Percentiles rank a stretch among this genome's conserved stretches.
Conservation (phyloP, 371 early-diverging fungal genomes). For the Mucor racemosus region DNA sequence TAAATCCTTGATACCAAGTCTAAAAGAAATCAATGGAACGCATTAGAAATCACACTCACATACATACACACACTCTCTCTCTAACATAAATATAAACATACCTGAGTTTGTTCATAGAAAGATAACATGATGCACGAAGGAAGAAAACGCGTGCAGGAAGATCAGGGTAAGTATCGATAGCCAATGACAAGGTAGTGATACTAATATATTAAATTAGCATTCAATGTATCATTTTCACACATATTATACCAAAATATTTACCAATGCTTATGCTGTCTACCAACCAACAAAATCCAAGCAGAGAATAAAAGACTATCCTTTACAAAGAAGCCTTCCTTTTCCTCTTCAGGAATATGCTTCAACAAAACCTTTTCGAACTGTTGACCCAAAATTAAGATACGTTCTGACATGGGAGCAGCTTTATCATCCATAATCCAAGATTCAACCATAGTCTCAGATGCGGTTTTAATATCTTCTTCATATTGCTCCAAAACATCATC, state of each 20-base stretch:
- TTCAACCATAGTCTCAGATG: slow-evolving; percentile 65
- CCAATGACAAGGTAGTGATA: slow-evolving; percentile 63
- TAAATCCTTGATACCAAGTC: slow-evolving; percentile 65
- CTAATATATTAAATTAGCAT: slow-evolving; percentile 23
- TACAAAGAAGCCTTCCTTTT: slow-evolving; percentile 57
- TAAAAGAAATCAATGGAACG: slow-evolving; percentile 4
- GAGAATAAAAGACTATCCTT: slow-evolving; percentile 54
- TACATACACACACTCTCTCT: neutral
- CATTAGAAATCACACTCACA: neutral
- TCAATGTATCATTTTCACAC: neutral
- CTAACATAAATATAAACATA: slow-evolving; percentile 14
- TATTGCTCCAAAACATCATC: slow-evolving; percentile 58
- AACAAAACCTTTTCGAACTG: slow-evolving; percentile 37
- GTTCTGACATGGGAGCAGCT: slow-evolving; percentile 69
- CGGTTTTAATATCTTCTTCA: slow-evolving; percentile 63
- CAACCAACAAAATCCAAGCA: slow-evolving; percentile 68
- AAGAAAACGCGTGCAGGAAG: slow-evolving; percentile 64
- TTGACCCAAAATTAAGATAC: slow-evolving; percentile 27
- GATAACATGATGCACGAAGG: slow-evolving; percentile 68
- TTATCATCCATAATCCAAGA: slow-evolving; percentile 74
- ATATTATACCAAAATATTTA: slow-evolving; percentile 26
- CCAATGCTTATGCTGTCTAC: slow-evolving; percentile 69
- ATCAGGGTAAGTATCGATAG: slow-evolving; percentile 61
- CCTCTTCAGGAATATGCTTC: slow-evolving; percentile 52
- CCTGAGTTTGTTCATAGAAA: slow-evolving; percentile 59